A percentile compares a stretch with the other conserved stretches of the same genome.
Evolutionary conservation across 305 asterid genomes (phyloP).

Genomic region (Andrographis paniculata): DNA sequence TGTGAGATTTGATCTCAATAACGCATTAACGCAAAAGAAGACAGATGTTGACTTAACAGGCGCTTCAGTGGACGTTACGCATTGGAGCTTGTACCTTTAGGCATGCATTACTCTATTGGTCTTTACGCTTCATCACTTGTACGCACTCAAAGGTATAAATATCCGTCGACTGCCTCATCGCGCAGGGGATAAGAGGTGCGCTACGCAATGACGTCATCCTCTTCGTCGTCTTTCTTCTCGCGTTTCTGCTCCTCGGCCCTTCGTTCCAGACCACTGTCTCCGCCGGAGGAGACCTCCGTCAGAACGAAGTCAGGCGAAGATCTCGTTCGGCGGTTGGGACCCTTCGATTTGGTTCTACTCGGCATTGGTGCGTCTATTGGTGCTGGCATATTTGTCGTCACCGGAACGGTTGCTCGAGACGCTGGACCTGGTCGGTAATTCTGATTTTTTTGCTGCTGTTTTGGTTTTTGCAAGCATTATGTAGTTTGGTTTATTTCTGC

Average conservation of each 20-base stretch:
- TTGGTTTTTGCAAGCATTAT: no score
- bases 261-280: conserved; percentile 46
- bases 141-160: conserved; percentile 7
- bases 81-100: no score
- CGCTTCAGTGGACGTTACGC: no score
- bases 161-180: neutral
- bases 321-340: conserved; percentile 65
- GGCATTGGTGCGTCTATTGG: conserved; percentile 98
- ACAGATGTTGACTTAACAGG: no score
- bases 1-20: no score
- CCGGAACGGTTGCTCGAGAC: conserved; percentile 91
- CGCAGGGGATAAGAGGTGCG: conserved; percentile 14
- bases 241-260: conserved; percentile 67
- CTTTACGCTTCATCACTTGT: conserved; percentile 11
- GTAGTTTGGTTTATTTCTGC: neutral
- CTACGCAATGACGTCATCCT: conserved; percentile 33
- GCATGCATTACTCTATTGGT: neutral
- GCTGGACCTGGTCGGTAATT: conserved; percentile 80
- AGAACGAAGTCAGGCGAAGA: conserved; percentile 46
- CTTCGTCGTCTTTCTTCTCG: conserved; percentile 36
- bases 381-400: conserved; percentile 91
- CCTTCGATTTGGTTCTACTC: conserved; percentile 69
- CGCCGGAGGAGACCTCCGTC: conserved; percentile 36
- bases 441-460: neutral
- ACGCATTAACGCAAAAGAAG: no score